A percentile compares a stretch with the other conserved stretches of the same genome.
These are phyloP conservation scores for Warburgia ugandensis DNA, from an alignment of 164 flowering plant species.

Conservation along the genomic window DNA sequence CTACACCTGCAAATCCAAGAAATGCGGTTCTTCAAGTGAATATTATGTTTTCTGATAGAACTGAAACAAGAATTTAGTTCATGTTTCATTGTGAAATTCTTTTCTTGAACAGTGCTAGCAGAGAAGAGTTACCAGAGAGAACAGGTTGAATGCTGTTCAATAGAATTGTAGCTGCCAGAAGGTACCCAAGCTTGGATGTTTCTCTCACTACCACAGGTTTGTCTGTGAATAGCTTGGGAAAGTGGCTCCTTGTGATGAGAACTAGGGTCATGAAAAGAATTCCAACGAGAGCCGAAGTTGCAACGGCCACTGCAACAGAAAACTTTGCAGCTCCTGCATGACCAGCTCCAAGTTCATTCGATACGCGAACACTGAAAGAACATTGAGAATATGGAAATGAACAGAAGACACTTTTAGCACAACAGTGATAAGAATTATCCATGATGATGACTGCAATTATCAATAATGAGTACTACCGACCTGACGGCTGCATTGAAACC, in stretches of 20 bases:
- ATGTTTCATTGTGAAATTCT: background rate
- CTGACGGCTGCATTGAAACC: conserved; percentile 52
- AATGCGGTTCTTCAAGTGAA: background rate
- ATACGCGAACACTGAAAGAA: conserved; percentile 36
- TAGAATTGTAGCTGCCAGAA: conserved; percentile 39
- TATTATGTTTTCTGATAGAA: no score
- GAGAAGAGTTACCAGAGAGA: conserved; percentile 30
- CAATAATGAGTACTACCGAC: conserved; percentile 13
- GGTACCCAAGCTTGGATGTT: conserved; percentile 30
- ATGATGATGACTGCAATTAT: background rate
- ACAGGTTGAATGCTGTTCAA: conserved; percentile 45
- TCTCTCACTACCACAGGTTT: conserved; percentile 22
- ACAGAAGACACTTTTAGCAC: no score
- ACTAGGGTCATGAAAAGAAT: conserved; percentile 20
- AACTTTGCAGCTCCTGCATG: conserved; percentile 39
- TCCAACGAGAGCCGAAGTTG: conserved; percentile 32
- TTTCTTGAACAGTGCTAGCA: background rate
- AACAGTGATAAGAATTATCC: no score
- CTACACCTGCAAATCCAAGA: conserved; percentile 36
- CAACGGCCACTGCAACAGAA: conserved; percentile 21
- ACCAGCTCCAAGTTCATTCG: conserved; percentile 52
- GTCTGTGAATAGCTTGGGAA: conserved; percentile 33
- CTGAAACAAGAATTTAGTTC: background rate
- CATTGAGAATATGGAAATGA: background rate
- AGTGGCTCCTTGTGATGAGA: conserved; percentile 18